These are phyloP conservation scores for Ustilago bromivora DNA, from an alignment of 1,284 basidiomycete genomes.

Conservation along the genomic window DNA sequence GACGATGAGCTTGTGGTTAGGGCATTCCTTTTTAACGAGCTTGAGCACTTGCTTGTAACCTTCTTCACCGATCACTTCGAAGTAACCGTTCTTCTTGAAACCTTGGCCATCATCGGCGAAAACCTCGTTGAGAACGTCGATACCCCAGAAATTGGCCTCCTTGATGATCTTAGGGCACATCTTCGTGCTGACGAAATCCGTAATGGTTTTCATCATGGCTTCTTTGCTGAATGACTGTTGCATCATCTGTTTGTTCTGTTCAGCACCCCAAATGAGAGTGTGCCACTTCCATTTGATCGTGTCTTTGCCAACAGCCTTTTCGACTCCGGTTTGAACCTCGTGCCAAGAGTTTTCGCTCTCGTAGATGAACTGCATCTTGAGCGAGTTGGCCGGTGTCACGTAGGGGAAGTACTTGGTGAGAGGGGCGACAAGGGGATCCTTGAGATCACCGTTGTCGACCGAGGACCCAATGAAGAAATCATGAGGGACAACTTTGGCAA, in stretches of 20 bases:
- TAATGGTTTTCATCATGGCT: slow-evolving; percentile 51
- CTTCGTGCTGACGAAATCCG: slow-evolving; percentile 42
- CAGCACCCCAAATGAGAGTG: slow-evolving; percentile 45
- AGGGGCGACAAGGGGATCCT: slow-evolving; percentile 19
- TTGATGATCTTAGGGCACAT: slow-evolving; percentile 51
- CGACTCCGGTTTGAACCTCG: slow-evolving; percentile 29
- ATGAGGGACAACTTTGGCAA: slow-evolving; percentile 20
- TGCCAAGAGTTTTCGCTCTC: slow-evolving; percentile 38
- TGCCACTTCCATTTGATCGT: slow-evolving; percentile 38
- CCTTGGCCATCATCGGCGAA: slow-evolving; percentile 39
- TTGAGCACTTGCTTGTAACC: slow-evolving; percentile 44
- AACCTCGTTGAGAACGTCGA: slow-evolving; percentile 53
- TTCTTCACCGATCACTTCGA: slow-evolving; percentile 47
- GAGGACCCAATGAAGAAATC: slow-evolving; percentile 43
- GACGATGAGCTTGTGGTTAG: slow-evolving; percentile 44
- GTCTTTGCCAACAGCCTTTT: slow-evolving; percentile 14
- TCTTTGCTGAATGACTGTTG: slow-evolving; percentile 41
- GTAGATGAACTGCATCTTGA: slow-evolving; percentile 41
- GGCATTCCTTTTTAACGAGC: slow-evolving; percentile 43
- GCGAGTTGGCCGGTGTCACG: slow-evolving; percentile 32
- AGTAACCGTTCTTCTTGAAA: slow-evolving; percentile 52
- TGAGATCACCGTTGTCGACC: slow-evolving; percentile 39
- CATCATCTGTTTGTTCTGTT: slow-evolving; percentile 39
- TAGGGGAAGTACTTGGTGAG: slow-evolving; percentile 33
- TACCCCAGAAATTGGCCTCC: slow-evolving; percentile 47